Percentiles rank a stretch among this genome's conserved stretches.
Evolutionary conservation across 805 yeast genomes (phyloP).

Genomic region (Metschnikowia matae): DNA sequence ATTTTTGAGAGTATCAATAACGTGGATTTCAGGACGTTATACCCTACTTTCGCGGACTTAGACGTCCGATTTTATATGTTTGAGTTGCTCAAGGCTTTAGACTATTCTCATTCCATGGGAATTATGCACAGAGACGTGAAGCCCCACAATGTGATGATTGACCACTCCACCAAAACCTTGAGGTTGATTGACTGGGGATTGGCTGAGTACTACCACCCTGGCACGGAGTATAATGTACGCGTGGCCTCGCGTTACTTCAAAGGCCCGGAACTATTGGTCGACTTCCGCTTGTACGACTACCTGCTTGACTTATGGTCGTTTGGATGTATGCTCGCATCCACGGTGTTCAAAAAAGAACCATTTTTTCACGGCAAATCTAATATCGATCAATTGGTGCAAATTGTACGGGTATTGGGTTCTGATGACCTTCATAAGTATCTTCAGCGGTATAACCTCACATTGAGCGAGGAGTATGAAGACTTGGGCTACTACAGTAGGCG

Average conservation of each 20-base stretch:
- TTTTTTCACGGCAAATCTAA: conserved; percentile 90
- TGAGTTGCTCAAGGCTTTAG: conserved; percentile 77
- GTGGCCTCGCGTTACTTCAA: conserved; percentile 90
- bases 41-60: conserved; percentile 69
- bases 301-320: conserved; percentile 87
- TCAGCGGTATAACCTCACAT: conserved; percentile 60
- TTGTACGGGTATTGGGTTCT: conserved; percentile 84
- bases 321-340: conserved; percentile 89
- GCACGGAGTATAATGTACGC: conserved; percentile 84
- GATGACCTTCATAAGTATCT: conserved; percentile 66
- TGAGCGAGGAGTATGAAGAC: conserved; percentile 77
- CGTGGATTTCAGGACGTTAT: conserved; percentile 79
- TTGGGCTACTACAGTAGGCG: conserved; percentile 63
- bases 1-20: conserved; percentile 83
- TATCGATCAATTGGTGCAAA: conserved; percentile 87
- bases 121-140: conserved; percentile 93
- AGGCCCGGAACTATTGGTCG: conserved; percentile 86
- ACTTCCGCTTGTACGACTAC: conserved; percentile 80
- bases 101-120: conserved; percentile 89
- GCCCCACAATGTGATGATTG: conserved; percentile 93
- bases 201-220: conserved; percentile 89
- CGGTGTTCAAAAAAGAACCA: conserved; percentile 85
- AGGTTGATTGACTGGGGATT: conserved; percentile 92
- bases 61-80: conserved; percentile 83
- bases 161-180: conserved; percentile 57